These are phyloP conservation scores for Metschnikowia kunwiensis DNA, from an alignment of 805 yeast species.

Conservation along the genomic window DNA sequence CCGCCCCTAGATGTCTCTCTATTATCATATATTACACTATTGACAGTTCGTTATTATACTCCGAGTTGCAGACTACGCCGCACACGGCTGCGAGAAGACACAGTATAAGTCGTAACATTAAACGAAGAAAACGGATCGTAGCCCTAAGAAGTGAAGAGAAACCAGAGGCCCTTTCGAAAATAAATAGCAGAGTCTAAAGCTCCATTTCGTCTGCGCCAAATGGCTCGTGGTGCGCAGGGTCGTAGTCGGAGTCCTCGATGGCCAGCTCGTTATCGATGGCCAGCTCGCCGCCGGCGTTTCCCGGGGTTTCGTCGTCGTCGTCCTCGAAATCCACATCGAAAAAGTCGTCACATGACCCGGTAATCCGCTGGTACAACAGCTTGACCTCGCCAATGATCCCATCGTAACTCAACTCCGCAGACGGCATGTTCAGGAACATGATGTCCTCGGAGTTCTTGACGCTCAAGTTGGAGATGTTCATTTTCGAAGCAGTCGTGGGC, in stretches of 20 bases:
- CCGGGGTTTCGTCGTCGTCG: constrained; percentile 49
- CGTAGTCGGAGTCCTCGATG: constrained; percentile 23
- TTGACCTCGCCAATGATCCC: constrained; percentile 84
- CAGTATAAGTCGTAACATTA: too few relatives aligned
- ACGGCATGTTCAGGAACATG: constrained; percentile 59
- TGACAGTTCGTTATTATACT: too few relatives aligned
- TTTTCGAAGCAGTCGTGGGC: constrained; percentile 22
- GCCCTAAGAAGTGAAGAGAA: constrained; percentile 4
- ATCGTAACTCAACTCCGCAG: constrained; percentile 85
- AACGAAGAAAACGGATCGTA: too few relatives aligned
- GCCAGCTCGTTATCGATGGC: constrained; percentile 19
- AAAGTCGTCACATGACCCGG: constrained; percentile 93
- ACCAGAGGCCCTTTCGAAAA: too few relatives aligned
- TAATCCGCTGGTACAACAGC: constrained; percentile 68
- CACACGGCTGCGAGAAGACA: too few relatives aligned
- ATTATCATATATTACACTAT: too few relatives aligned
- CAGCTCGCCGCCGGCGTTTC: constrained; percentile 1
- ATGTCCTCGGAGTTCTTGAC: constrained; percentile 23
- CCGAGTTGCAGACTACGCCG: too few relatives aligned
- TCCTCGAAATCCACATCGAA: constrained; percentile 96
- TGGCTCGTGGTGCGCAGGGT: constrained; percentile 36
- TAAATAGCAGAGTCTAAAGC: constrained; percentile 17
- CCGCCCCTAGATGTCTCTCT: too few relatives aligned
- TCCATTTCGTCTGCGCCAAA: constrained; percentile 46
- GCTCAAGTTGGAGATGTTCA: constrained; percentile 21